phyloP scores from a whole-genome alignment of 768 basidiomycete species.

The Tricholoma hemisulphureum region DNA sequence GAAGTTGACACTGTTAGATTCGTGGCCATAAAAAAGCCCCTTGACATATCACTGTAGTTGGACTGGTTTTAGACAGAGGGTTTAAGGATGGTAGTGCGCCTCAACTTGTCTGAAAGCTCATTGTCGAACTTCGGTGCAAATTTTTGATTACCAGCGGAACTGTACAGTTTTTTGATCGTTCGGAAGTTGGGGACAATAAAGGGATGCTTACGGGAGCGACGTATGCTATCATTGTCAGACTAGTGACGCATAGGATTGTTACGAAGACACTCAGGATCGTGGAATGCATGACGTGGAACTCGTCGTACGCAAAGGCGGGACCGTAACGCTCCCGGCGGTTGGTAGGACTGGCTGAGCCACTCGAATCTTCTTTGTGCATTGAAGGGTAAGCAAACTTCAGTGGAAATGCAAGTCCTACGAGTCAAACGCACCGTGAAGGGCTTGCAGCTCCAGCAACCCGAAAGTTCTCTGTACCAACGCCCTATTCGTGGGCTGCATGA shows the following conservation, averaged over 20 bases:
- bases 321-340: conserved; percentile 57
- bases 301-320: conserved; percentile 71
- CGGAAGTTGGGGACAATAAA: background rate
- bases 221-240: conserved; percentile 30
- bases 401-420: background rate
- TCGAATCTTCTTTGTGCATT: background rate
- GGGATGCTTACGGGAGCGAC: conserved; percentile 39
- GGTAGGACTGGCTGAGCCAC: conserved; percentile 11
- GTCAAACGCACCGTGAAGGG: conserved; percentile 18
- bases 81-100: conserved; percentile 4
- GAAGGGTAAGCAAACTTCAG: background rate
- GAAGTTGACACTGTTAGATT: conserved; percentile 70
- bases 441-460: conserved; percentile 41
- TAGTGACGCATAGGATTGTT: conserved; percentile 36
- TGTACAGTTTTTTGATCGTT: conserved; percentile 18
- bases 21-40: conserved; percentile 57
- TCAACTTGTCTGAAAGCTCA: conserved; percentile 66
- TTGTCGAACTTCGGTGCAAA: conserved; percentile 53
- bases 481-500: conserved; percentile 42
- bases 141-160: conserved; percentile 59
- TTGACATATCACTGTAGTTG: conserved; percentile 47
- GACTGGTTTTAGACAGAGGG: background rate
- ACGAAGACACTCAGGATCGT: conserved; percentile 39
- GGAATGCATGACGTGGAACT: conserved; percentile 51
- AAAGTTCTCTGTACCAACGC: conserved; percentile 47